Evolutionary conservation across 768 basidiomycete genomes (phyloP).

Genomic region (Rickenella mellea): DNA sequence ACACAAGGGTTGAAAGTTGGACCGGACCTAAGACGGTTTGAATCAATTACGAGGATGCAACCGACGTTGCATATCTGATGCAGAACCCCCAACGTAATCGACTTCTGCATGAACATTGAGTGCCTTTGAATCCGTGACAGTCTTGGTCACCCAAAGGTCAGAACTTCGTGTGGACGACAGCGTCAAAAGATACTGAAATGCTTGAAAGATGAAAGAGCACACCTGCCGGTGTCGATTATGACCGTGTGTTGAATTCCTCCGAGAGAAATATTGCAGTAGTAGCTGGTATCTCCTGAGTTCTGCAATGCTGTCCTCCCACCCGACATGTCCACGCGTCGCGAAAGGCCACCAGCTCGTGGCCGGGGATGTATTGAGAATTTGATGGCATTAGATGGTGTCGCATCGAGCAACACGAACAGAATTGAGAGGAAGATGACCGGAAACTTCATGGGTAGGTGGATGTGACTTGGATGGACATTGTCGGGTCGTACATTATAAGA

Average conservation of each 20-base stretch:
- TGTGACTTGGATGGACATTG: too few species aligned
- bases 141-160: conserved; percentile 61
- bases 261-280: conserved; percentile 13
- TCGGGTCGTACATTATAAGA: too few species aligned
- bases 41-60: not conserved
- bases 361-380: too few species aligned
- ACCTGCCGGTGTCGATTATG: conserved; percentile 18
- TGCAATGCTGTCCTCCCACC: not conserved
- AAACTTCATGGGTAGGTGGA: too few species aligned
- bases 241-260: conserved; percentile 11
- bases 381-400: too few species aligned
- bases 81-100: conserved; percentile 61
- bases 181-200: not conserved
- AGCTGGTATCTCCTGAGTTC: conserved; percentile 6
- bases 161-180: conserved; percentile 32
- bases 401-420: too few species aligned
- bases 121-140: conserved; percentile 40
- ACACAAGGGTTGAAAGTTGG: conserved; percentile 35
- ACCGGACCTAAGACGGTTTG: conserved; percentile 36
- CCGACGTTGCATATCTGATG: conserved; percentile 34
- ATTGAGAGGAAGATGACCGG: too few species aligned
- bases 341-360: too few species aligned
- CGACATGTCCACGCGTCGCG: not conserved
- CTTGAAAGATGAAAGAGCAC: conserved; percentile 1
- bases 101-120: conserved; percentile 48